phyloP scores from a whole-genome alignment of 192 early-diverging fungal genomes.

The Glomus cerebriforme region DNA sequence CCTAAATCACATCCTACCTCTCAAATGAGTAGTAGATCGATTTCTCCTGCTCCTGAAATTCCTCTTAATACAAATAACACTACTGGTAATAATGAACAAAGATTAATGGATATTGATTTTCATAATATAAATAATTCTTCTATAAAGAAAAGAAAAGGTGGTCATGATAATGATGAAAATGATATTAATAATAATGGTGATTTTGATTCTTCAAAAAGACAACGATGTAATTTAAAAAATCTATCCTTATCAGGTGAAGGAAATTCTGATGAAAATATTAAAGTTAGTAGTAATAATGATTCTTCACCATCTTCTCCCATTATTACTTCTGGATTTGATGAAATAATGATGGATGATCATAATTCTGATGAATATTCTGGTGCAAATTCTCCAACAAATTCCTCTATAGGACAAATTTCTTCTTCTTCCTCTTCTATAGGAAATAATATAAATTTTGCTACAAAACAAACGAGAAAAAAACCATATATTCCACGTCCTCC shows the following conservation, averaged over 20 bases:
- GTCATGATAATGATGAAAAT: not conserved
- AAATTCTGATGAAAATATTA: not conserved
- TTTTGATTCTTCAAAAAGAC: constrained; percentile 9
- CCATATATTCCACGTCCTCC: constrained; percentile 33
- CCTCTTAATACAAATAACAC: constrained; percentile 1
- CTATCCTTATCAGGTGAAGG: not conserved
- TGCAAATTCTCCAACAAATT: not conserved
- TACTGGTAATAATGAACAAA: constrained; percentile 8
- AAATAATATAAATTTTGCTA: not conserved
- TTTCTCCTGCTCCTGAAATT: not conserved
- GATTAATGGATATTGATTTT: not conserved
- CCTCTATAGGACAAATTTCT: not conserved
- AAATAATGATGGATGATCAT: constrained; percentile 16
- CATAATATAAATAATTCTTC: not conserved
- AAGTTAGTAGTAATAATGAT: not conserved
- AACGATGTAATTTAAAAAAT: not conserved
- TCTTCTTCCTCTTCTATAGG: not conserved
- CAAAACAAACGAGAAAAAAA: constrained; percentile 32
- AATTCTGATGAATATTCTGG: constrained; percentile 11
- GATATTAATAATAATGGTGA: not conserved
- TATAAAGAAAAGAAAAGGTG: constrained; percentile 27
- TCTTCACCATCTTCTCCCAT: not conserved
- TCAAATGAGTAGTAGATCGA: constrained; percentile 9
- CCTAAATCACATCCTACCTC: not conserved
- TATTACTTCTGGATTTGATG: constrained; percentile 18